Base-by-base conservation (phyloP, 345 rosid genomes). In the Hibiscus syriacus region DNA sequence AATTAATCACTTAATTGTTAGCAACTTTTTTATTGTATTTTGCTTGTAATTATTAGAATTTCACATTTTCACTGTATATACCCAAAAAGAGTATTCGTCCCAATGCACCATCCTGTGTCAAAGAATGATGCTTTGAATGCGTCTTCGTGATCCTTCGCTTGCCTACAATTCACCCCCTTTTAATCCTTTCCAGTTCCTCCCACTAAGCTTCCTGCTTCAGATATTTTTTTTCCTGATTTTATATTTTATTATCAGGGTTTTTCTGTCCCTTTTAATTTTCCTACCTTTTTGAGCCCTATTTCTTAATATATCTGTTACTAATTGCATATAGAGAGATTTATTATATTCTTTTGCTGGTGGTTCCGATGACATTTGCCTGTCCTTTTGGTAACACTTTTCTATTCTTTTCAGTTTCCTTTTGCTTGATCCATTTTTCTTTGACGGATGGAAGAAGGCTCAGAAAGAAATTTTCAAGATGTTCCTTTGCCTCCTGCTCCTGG, bases 401-500 rank as follows among this genome's bases (percentile, higher is more conserved):
- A 19, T n/a, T 38, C 23, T 58, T 30, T 58, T 32, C 54, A 38
- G 26, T 52, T 49, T 20, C 55, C 8, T 4, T 34, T 3, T 46
- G 27, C 66, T 55, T 68, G 20, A 53, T 64, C n/a, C n/a, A 12
- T 43, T 46, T n/a, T 38, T 60, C 74, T 71, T 55, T 68, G 61
- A 67, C 70, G 67, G 79, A 85, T 83, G 88, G 90, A 87, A 36
- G 45, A 32, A 17, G 48, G 75, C 64, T 71, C 74, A 1, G 77
- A 66, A 62, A 68, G 62, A 69, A 70, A 52, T 13, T 71, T 54
- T 3, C 69, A 46, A 30, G 68, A 74, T 11, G 38, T 20, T 12
- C 70, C 58, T 5, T 11, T 55, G 4, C 41, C 70, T 49, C 27
- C 36, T 54, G 48, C 63, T 60, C 73, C 53, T 64, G 64, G 20